Conservation (phyloP, 352 stramenopile species). For the Phytophthora agathidicida region DNA sequence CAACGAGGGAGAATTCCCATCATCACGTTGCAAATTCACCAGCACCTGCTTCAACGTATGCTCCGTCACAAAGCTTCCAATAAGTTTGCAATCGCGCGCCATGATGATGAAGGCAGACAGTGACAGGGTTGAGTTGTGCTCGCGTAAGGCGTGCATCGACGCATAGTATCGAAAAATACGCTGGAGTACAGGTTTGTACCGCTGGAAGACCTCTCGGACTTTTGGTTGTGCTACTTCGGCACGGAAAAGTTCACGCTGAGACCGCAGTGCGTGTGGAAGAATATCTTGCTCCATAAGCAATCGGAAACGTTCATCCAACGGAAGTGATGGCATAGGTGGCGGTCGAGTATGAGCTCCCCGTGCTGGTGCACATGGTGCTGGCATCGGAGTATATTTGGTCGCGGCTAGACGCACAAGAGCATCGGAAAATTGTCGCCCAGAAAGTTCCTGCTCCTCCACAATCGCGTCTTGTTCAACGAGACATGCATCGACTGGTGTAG, state of each 20-base stretch:
- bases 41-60: constrained; percentile 84
- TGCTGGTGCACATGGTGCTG: constrained; percentile 13
- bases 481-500: not conserved
- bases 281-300: constrained; percentile 74
- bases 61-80: constrained; percentile 78
- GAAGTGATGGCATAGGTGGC: constrained; percentile 17
- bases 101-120: constrained; percentile 67
- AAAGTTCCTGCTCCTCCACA: constrained; percentile 51
- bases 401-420: constrained; percentile 62
- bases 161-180: constrained; percentile 84
- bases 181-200: constrained; percentile 72
- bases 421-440: constrained; percentile 69
- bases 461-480: not conserved
- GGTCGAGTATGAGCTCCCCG: constrained; percentile 5
- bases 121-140: constrained; percentile 78
- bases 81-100: constrained; percentile 75
- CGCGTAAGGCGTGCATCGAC: constrained; percentile 74
- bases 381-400: constrained; percentile 47
- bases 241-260: constrained; percentile 78
- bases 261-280: constrained; percentile 70
- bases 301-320: constrained; percentile 64
- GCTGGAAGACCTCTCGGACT: constrained; percentile 74
- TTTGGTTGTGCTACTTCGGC: constrained; percentile 71
- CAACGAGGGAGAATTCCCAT: constrained; percentile 19
- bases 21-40: constrained; percentile 71